phyloP scores from a whole-genome alignment of 163 green algal genomes.

The Chlamydomonas reinhardtii region DNA sequence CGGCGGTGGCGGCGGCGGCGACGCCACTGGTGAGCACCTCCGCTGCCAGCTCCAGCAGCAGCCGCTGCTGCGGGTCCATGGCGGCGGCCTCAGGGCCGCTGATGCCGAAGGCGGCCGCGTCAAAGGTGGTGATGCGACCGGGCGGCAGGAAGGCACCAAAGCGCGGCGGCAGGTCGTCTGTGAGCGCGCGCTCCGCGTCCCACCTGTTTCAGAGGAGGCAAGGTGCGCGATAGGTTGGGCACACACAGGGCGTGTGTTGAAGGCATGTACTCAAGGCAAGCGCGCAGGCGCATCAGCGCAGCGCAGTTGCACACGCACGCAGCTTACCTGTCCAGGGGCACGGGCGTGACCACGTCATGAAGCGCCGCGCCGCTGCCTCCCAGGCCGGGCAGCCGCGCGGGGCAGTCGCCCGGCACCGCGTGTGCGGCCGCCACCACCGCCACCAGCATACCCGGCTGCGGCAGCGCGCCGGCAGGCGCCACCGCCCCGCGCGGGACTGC shows the following conservation, averaged over 20 bases:
- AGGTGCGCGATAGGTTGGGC: too few relatives aligned
- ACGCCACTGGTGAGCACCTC: slow-evolving; percentile 46
- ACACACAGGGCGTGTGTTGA: too few relatives aligned
- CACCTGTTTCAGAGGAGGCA: slow-evolving; percentile 36
- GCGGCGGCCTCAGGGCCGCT: slow-evolving; percentile 72
- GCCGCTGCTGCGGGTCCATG: slow-evolving; percentile 85
- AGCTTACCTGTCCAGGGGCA: background rate
- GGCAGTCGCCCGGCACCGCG: slow-evolving; percentile 1
- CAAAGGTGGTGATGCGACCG: slow-evolving; percentile 73
- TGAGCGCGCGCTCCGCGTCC: slow-evolving; percentile 61
- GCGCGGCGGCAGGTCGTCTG: slow-evolving; percentile 51
- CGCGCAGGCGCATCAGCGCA: too few relatives aligned
- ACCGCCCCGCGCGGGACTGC: too few relatives aligned
- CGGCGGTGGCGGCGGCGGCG: background rate
- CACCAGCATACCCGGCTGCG: background rate
- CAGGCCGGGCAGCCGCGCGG: background rate
- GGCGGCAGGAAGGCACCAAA: slow-evolving; percentile 58
- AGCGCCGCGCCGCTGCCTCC: background rate
- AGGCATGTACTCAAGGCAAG: too few relatives aligned
- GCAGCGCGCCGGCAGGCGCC: too few relatives aligned
- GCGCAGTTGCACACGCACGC: too few relatives aligned
- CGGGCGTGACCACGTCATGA: slow-evolving; percentile 27
- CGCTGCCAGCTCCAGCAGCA: slow-evolving; percentile 73
- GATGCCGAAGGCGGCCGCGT: slow-evolving; percentile 77
- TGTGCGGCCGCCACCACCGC: background rate